Evolutionary conservation across 2,329 filamentous ascomycete genomes (phyloP).

Genomic region (Thermomyces lanuginosus): DNA sequence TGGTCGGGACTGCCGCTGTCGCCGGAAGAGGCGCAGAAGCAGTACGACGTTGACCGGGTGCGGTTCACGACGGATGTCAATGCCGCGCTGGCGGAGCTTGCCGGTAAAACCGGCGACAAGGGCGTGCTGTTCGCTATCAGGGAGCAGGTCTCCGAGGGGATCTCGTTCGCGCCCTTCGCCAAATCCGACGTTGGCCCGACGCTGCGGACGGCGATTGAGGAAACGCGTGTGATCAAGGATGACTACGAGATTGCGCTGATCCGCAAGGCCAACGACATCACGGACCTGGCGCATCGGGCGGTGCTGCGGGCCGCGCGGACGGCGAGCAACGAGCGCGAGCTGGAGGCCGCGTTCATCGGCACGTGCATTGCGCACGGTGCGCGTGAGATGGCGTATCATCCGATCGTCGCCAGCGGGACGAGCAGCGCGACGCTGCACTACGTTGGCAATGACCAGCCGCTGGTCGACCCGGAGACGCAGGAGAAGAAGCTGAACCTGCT

Average conservation of each 20-base stretch:
- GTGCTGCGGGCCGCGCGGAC: constrained; percentile 48
- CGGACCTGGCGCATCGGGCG: constrained; percentile 56
- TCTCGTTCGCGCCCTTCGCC: constrained; percentile 56
- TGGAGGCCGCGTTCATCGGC: constrained; percentile 62
- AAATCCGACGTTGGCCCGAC: constrained; percentile 43
- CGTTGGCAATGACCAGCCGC: constrained; percentile 55
- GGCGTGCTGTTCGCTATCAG: constrained; percentile 58
- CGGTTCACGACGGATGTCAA: constrained; percentile 59
- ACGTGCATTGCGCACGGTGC: constrained; percentile 58
- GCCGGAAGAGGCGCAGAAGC: constrained; percentile 52
- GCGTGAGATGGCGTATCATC: constrained; percentile 64
- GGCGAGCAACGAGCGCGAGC: constrained; percentile 62
- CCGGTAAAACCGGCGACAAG: constrained; percentile 19
- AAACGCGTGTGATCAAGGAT: constrained; percentile 66
- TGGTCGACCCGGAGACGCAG: constrained; percentile 35
- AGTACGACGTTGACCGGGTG: constrained; percentile 71
- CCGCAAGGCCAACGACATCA: constrained; percentile 63
- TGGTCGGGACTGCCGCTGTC: constrained; percentile 82
- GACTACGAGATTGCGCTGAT: constrained; percentile 74
- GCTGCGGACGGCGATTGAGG: constrained; percentile 59
- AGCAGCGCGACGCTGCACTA: constrained; percentile 84
- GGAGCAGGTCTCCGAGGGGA: constrained; percentile 55
- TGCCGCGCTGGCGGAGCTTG: constrained; percentile 43
- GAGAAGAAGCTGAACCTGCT: constrained; percentile 51
- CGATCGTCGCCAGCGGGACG: constrained; percentile 73